phyloP scores from a whole-genome alignment of 768 basidiomycete species.

The Suillus spraguei region DNA sequence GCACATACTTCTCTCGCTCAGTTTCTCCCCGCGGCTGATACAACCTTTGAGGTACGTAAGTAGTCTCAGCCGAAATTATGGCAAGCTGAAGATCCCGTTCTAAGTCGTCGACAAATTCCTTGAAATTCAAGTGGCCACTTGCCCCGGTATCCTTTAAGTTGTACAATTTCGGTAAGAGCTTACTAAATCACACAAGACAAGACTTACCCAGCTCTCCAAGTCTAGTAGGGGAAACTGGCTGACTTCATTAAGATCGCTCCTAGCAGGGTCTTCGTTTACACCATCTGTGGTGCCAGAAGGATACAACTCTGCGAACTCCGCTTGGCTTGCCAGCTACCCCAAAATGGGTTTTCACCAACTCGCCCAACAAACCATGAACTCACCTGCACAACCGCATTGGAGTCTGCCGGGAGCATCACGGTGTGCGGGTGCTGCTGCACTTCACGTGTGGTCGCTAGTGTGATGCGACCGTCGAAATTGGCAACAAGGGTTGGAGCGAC shows the following conservation, averaged over 20 bases:
- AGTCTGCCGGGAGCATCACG: no score
- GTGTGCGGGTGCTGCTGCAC: neutral
- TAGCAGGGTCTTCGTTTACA: neutral
- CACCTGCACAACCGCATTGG: neutral
- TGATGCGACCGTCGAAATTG: neutral
- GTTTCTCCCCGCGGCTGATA: constrained; percentile 73
- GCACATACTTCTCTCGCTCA: constrained; percentile 72
- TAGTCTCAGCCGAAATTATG: constrained; percentile 33
- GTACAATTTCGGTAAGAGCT: neutral
- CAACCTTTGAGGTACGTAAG: constrained; percentile 64
- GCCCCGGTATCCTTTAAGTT: neutral
- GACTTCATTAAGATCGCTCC: neutral
- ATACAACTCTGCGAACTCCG: no score
- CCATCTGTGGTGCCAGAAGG: neutral
- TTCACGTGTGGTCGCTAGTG: no score
- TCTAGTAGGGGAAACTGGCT: neutral
- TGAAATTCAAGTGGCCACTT: neutral
- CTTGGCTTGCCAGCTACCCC: neutral
- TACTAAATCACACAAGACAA: neutral
- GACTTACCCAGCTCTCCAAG: neutral
- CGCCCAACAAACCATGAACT: neutral
- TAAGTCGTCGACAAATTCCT: constrained; percentile 9
- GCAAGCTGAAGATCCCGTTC: constrained; percentile 15
- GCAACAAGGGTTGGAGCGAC: neutral
- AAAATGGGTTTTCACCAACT: neutral